Evolutionary conservation across 2,329 filamentous ascomycete species (phyloP), one percentile per base, ranked within the genome.

Genomic region (Verticillium tricorpus): DNA sequence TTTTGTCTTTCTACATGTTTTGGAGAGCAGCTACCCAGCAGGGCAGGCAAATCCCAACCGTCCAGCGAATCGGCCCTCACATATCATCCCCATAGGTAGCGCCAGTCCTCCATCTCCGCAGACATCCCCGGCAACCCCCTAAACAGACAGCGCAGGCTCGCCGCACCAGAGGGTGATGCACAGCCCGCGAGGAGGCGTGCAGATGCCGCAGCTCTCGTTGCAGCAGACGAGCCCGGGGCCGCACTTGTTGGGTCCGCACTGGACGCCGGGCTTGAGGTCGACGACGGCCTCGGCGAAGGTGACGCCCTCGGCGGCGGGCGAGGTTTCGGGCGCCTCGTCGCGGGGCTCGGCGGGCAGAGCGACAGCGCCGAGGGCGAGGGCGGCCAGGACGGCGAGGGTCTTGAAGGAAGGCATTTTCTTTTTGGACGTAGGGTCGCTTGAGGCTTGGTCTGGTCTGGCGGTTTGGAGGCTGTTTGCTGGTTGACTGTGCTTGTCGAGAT

Each of bases 181-280:
- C 12, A 39, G 39, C 2, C 61, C 66, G 2, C 56, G 62, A 1
- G 65, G 63, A 2, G 63, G 56, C 1, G 63, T 64, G 63, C 68
- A 70, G 40, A 68, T 65, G 1, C 67, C 66, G 34, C 68, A 70
- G 59, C 65, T 66, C 22, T 57, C 14, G 50, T 70, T 70, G 61
- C 68, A 69, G 62, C 67, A 70, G 22, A 61, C 56, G 2, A 61
- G 14, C 2, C 63, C 67, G 2, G 25, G 17, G 0, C 61, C 14
- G 58, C 68, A 70, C 5, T 63, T 60, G 2, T 19, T 62, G 12
- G 64, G 63, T 12, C 68, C 68, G 60, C 68, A 69, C 45, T 50
- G 45, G 8, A 11, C 45, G 19, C 45, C 19, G 45, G 45, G 5
- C 45, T 50, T 22, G 45, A 50, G 45, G 8, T n/a, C 45, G 45